phyloP scores from a whole-genome alignment of 2,329 filamentous ascomycete species.

The Colletotrichum kahawae region DNA sequence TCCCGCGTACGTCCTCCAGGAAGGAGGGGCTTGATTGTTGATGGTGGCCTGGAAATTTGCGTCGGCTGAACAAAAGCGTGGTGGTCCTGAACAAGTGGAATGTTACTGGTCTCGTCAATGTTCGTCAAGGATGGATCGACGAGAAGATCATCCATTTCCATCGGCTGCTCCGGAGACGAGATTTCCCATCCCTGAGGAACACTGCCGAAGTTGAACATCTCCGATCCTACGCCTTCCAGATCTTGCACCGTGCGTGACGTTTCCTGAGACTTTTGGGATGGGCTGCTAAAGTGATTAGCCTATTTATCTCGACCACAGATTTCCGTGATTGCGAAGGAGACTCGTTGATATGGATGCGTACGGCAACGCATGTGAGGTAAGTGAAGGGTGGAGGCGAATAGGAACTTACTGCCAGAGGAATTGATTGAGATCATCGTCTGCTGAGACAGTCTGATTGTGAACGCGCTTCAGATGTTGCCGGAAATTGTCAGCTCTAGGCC shows the following conservation, averaged over 20 bases:
- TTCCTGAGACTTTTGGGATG: neutral
- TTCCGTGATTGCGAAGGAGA: neutral
- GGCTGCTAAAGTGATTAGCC: neutral
- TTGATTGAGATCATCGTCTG: slow-evolving; percentile 42
- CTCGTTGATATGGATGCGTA: neutral
- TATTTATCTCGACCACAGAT: neutral
- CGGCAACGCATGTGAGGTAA: neutral
- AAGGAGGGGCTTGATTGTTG: neutral
- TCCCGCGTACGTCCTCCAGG: neutral
- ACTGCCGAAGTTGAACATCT: neutral
- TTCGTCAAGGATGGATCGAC: slow-evolving; percentile 1
- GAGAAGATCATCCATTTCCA: slow-evolving; percentile 5
- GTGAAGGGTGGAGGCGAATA: neutral
- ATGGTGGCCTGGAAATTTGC: slow-evolving; percentile 2
- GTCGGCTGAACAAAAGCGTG: neutral
- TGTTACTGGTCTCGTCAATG: neutral
- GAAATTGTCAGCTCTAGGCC: slow-evolving; percentile 88
- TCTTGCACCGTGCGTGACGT: neutral
- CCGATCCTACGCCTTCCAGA: slow-evolving; percentile 15
- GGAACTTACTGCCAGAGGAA: slow-evolving; percentile 35
- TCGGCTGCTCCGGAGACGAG: slow-evolving; percentile 2
- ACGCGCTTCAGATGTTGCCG: slow-evolving; percentile 76
- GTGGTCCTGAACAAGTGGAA: neutral
- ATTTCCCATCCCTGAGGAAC: neutral
- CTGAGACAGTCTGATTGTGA: slow-evolving; percentile 51